Base-by-base conservation (phyloP, 2,329 filamentous ascomycete genomes). In the Rutstroemia sp. region DNA sequence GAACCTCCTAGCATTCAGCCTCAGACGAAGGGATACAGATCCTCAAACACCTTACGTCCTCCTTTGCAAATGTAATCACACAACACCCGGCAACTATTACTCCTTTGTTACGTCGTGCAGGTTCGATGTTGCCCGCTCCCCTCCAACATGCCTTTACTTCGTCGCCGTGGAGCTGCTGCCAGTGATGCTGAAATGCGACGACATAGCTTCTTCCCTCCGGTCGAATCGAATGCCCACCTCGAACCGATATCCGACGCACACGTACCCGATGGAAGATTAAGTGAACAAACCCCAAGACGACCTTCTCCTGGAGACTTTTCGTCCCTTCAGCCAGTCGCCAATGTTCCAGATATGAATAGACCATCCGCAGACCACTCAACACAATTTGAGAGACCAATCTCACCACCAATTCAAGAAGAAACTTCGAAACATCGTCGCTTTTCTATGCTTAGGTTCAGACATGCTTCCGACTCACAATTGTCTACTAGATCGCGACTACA, bases 391-490 rank as follows among this genome's bases (percentile, higher is more conserved):
- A 63, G 66, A 21, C 59, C 63, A 6, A 55, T 55, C 8, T 65
- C 67, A 49, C 79, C 79, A 25, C 75, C 78, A 14, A 69, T 78
- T 54, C 78, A 82, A 63, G 79, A 81, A 50, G 77, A 83, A 66
- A 75, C 73, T 34, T 73, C 73, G 36, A 83, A 79, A 65, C 78
- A 82, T 64, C 79, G 77, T 58, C 80, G 82, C 59, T 86, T 86
- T 68, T 84, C 81, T 16, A 76, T 95, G 71, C 76, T 96, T 73
- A 86, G 87, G 68, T 91, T 94, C 70, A 88, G 91, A 67, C 92
- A 96, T 79, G 92, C 90, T 60, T 96, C 92, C 8, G 92, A 97
- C 73, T 88, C 91, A 51, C 91, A 96, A 71, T 75, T 97, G 59
- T 90, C 89, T 10, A 76, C 84, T 30, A 82, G 83, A 69, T 86